phyloP scores from a whole-genome alignment of 2,329 filamentous ascomycete species.

The Pseudogymnoascus verrucosus region DNA sequence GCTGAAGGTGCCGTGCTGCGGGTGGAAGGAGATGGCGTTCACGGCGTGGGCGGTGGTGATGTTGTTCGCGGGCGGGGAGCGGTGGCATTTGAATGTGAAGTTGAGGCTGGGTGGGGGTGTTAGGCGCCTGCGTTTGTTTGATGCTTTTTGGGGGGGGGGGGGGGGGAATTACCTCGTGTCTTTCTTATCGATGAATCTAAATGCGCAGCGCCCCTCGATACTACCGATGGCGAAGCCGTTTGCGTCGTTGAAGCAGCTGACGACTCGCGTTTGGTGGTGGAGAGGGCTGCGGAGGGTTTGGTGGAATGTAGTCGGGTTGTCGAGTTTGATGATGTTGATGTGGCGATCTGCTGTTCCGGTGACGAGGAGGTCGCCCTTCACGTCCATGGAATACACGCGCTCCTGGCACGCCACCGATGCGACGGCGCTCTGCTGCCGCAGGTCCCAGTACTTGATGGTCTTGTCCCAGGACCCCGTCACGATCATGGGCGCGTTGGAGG shows the following conservation, averaged over 20 bases:
- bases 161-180: constrained; percentile 54
- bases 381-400: constrained; percentile 84
- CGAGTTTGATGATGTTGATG: constrained; percentile 90
- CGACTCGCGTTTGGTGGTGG: constrained; percentile 95
- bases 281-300: constrained; percentile 93
- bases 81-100: constrained; percentile 99
- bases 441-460: constrained; percentile 83
- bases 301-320: constrained; percentile 82
- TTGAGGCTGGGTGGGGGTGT: constrained; percentile 70
- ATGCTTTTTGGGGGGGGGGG: not conserved
- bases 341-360: constrained; percentile 90
- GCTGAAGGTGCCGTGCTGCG: constrained; percentile 90
- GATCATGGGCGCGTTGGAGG: constrained; percentile 64
- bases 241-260: constrained; percentile 89
- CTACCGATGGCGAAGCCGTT: constrained; percentile 90
- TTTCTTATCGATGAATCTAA: constrained; percentile 97
- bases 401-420: constrained; percentile 63
- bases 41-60: constrained; percentile 90
- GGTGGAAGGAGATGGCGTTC: constrained; percentile 97
- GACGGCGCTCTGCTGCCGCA: constrained; percentile 56
- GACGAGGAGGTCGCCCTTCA: constrained; percentile 79
- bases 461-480: constrained; percentile 92
- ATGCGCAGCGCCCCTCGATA: constrained; percentile 94
- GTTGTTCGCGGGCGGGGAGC: constrained; percentile 66
- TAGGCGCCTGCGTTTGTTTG: not conserved